These are phyloP conservation scores for Salix exigua DNA, from an alignment of 345 rosid species.

Conservation along the genomic window DNA sequence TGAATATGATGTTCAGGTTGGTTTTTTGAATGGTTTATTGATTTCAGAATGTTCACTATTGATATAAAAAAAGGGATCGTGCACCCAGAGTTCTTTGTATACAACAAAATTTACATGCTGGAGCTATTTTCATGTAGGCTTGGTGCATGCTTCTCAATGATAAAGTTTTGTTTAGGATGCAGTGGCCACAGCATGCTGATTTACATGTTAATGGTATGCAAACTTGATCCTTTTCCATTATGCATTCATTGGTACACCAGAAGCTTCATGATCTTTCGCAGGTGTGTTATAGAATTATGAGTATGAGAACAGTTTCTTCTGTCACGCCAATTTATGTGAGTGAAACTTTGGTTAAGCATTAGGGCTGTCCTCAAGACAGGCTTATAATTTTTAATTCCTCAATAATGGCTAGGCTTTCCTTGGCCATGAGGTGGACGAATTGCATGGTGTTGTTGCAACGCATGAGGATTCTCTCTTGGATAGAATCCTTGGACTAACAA, in stretches of 20 bases:
- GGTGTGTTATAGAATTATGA: not conserved
- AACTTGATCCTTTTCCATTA: not conserved
- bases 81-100: not conserved
- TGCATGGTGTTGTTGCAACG: not conserved
- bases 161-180: slow-evolving; percentile 31
- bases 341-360: not conserved
- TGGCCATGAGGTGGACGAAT: not conserved
- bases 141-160: slow-evolving; percentile 40
- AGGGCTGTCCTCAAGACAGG: not conserved
- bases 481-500: not conserved
- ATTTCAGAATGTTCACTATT: not conserved
- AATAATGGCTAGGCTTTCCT: not conserved
- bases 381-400: not conserved
- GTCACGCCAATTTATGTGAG: not conserved
- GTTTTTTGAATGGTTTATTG: not conserved
- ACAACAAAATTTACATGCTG: not conserved
- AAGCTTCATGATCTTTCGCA: not conserved
- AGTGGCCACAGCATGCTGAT: slow-evolving; percentile 27
- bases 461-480: not conserved
- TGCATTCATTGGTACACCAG: not conserved
- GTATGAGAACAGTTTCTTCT: not conserved
- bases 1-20: slow-evolving; percentile 37
- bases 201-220: slow-evolving; percentile 31
- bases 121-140: slow-evolving; percentile 19
- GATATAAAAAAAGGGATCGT: not conserved